Evolutionary conservation across 352 stramenopile species (phyloP), one percentile per base, ranked within the genome.

Genomic region (Phytophthora multivora): DNA sequence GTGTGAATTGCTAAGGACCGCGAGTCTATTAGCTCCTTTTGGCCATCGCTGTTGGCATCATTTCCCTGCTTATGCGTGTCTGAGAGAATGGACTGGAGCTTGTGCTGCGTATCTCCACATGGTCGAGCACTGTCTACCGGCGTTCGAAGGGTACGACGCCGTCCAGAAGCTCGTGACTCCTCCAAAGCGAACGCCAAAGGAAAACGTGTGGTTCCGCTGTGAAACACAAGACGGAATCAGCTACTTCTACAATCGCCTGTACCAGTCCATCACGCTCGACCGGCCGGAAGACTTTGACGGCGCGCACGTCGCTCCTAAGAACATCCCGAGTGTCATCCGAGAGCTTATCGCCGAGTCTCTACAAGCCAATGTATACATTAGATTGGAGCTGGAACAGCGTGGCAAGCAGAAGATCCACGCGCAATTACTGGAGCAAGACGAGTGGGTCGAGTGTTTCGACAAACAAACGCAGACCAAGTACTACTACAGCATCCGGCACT

Each of bases 401-500:
- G 68, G 66, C 26, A 75, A 79, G 39, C 67, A 79, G 12, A 72
- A 66, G 16, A 57, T 77, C 15, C 73, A 78, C 10, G 55, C 75
- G 0, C 39, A 77, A 43, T 64, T 86, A 12, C 66, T 89, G 3
- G 78, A 78, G 1, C 78, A 90, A 47, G 81, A 91, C 26, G 61
- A 86, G 48, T 91, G 82, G 82, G 63, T 91, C 41, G 73, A 91
- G 42, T 91, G 79, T 63, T 28, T 79, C 4, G 75, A 91, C 43
- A 42, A 45, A 6, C 60, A 54, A 43, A 77, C 76, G 18, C 59
- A 74, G 47, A 63, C 65, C n/a, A 66, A 50, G 8, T 90, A 77
- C 66, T 91, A 90, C 66, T 91, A 91, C 66, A 90, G 78, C 57
- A 57, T 90, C 28, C 59, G 65, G 48, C 68, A 86, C 63, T 85